phyloP scores from a whole-genome alignment of 2,329 filamentous ascomycete species.

The Aspergillus candidus region DNA sequence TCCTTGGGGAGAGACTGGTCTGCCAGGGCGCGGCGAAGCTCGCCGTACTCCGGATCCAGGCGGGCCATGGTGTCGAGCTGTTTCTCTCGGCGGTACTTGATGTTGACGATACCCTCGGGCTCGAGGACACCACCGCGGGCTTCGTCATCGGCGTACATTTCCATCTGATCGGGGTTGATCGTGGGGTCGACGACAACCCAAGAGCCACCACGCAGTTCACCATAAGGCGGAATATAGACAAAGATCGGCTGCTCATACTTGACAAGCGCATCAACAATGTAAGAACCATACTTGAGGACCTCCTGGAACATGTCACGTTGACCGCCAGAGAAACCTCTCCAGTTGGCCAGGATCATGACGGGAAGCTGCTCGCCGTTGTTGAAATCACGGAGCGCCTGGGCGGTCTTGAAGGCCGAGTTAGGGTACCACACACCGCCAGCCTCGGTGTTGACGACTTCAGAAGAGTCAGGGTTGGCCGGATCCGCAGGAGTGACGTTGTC shows the following conservation, averaged over 20 bases:
- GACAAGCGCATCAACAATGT: constrained; percentile 96
- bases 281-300: constrained; percentile 98
- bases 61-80: constrained; percentile 97
- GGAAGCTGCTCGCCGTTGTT: constrained; percentile 98
- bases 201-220: constrained; percentile 95
- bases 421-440: constrained; percentile 99
- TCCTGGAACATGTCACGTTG: constrained; percentile 99
- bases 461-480: constrained; percentile 95
- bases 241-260: constrained; percentile 99
- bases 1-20: constrained; percentile 65
- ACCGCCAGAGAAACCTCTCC: constrained; percentile 99
- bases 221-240: constrained; percentile 94
- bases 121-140: constrained; percentile 94
- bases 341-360: constrained; percentile 98
- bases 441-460: constrained; percentile 89
- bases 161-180: constrained; percentile 94
- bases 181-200: constrained; percentile 93
- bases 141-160: constrained; percentile 98
- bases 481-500: constrained; percentile 97
- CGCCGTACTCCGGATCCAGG: constrained; percentile 74
- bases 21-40: constrained; percentile 71
- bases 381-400: constrained; percentile 97
- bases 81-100: constrained; percentile 97
- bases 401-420: constrained; percentile 99
- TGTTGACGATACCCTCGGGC: constrained; percentile 95